A percentile compares a stretch with the other conserved stretches of the same genome.
These are phyloP conservation scores for Quercus phellos DNA, from an alignment of 331 rosid species.

Conservation along the genomic window DNA sequence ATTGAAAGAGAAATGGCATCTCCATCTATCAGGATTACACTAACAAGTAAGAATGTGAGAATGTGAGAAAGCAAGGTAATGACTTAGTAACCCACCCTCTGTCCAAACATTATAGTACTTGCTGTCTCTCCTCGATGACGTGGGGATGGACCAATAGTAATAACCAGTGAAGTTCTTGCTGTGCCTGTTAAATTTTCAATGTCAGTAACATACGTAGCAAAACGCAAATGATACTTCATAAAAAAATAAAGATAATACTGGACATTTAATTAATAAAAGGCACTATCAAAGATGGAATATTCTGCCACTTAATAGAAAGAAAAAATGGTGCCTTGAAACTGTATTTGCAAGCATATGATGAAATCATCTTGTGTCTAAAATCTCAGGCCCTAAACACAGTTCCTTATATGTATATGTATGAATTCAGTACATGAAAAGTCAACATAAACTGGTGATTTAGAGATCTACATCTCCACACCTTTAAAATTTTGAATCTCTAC, in stretches of 20 bases:
- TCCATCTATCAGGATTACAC: background rate
- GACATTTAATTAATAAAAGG: background rate
- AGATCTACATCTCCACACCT: background rate
- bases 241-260: background rate
- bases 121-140: conserved; percentile 97
- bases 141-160: conserved; percentile 96
- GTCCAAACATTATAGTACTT: conserved; percentile 97
- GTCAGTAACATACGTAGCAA: conserved; percentile 20
- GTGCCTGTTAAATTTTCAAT: conserved; percentile 57
- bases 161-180: conserved; percentile 90
- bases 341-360: background rate
- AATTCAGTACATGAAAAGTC: background rate
- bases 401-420: background rate
- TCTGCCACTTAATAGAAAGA: background rate
- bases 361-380: background rate
- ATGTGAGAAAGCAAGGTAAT: conserved; percentile 4
- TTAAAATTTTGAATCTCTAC: background rate
- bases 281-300: background rate
- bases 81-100: conserved; percentile 63
- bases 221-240: background rate
- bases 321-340: background rate
- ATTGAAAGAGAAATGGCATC: background rate
- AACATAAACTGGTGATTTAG: background rate
- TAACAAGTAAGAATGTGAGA: background rate
- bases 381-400: background rate